Conservation (phyloP, 108 stramenopile species). For the Poteriospumella lacustris region DNA sequence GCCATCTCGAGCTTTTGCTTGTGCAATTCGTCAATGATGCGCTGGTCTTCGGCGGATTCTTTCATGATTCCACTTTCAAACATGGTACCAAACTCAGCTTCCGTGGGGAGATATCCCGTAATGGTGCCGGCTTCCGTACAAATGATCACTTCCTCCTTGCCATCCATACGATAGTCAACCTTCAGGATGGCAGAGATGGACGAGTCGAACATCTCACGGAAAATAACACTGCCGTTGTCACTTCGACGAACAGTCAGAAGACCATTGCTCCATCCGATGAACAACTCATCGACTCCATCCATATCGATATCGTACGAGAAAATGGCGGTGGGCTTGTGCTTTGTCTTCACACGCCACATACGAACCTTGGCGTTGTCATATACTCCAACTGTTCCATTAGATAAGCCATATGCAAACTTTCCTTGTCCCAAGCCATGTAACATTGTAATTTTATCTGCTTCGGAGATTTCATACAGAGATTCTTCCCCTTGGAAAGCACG, state of each 20-base stretch:
- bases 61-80: background rate
- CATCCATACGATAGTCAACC: slow-evolving; percentile 49
- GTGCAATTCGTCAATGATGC: slow-evolving; percentile 37
- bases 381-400: slow-evolving; percentile 58
- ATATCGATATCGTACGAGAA: slow-evolving; percentile 46
- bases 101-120: slow-evolving; percentile 41
- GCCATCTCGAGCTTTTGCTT: slow-evolving; percentile 36
- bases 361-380: slow-evolving; percentile 41
- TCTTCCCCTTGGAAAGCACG: slow-evolving; percentile 41
- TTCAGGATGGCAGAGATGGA: slow-evolving; percentile 28
- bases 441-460: slow-evolving; percentile 44
- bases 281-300: slow-evolving; percentile 49
- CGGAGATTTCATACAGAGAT: slow-evolving; percentile 45
- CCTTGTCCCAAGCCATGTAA: slow-evolving; percentile 2
- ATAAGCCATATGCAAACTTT: slow-evolving; percentile 48
- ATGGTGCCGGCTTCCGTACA: slow-evolving; percentile 40
- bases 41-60: background rate
- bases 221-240: slow-evolving; percentile 35
- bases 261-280: slow-evolving; percentile 56
- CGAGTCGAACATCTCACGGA: slow-evolving; percentile 11
- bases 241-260: slow-evolving; percentile 32
- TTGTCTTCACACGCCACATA: slow-evolving; percentile 59
- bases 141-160: slow-evolving; percentile 38
- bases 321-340: slow-evolving; percentile 42
- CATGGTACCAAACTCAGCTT: background rate